phyloP scores from a whole-genome alignment of 2,329 filamentous ascomycete species.

The Paraphoma sp. region DNA sequence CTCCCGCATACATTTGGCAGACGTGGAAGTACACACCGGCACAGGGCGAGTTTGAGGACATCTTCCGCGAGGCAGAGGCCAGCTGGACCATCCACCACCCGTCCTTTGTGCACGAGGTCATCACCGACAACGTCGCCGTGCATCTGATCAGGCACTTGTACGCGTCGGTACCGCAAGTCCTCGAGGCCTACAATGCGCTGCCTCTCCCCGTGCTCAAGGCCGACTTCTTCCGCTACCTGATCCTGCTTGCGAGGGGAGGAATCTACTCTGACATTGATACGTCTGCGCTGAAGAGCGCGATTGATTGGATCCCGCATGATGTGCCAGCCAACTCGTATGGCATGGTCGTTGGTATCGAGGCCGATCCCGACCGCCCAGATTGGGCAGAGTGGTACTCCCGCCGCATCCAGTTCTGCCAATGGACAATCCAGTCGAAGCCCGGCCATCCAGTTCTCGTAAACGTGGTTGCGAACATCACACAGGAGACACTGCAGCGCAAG shows the following conservation, averaged over 20 bases:
- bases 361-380: conserved; percentile 89
- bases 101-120: conserved; percentile 93
- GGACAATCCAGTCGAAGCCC: conserved; percentile 96
- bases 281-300: conserved; percentile 78
- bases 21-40: conserved; percentile 92
- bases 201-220: conserved; percentile 64
- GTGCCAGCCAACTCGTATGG: conserved; percentile 82
- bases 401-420: conserved; percentile 97
- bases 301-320: conserved; percentile 83
- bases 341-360: conserved; percentile 92
- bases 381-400: conserved; percentile 97
- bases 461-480: conserved; percentile 84
- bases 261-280: conserved; percentile 90
- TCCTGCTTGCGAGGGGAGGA: conserved; percentile 77
- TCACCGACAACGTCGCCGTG: conserved; percentile 86
- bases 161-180: conserved; percentile 65
- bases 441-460: conserved; percentile 92
- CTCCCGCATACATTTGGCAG: conserved; percentile 99
- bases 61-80: conserved; percentile 82
- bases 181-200: conserved; percentile 58
- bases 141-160: conserved; percentile 87
- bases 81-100: conserved; percentile 90
- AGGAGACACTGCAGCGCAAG: conserved; percentile 79
- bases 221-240: conserved; percentile 72
- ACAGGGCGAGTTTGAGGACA: conserved; percentile 74